A percentile compares a stretch with the other conserved stretches of the same genome.
phyloP scores from a whole-genome alignment of 2,329 filamentous ascomycete species.

The Pochonia chlamydosporia region DNA sequence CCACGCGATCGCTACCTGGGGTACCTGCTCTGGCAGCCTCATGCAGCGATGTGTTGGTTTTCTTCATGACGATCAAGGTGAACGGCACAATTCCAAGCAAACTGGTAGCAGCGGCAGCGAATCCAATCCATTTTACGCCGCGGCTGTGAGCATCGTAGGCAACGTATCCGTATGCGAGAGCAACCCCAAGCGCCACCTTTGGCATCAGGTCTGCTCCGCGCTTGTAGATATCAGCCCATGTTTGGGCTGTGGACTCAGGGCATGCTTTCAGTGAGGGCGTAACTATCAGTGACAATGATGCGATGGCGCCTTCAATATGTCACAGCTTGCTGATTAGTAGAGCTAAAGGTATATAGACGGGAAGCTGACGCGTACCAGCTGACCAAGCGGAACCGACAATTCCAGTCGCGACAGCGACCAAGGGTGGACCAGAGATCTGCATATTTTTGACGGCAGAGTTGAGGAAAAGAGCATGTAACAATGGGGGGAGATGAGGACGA shows the following conservation, averaged over 20 bases:
- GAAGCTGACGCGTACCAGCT: too few relatives aligned
- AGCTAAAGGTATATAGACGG: too few relatives aligned
- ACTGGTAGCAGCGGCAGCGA: conserved; percentile 24
- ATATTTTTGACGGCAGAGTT: conserved; percentile 8
- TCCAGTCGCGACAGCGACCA: conserved; percentile 31
- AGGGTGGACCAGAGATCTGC: conserved; percentile 20
- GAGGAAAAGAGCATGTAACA: too few relatives aligned
- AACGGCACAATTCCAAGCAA: conserved; percentile 34
- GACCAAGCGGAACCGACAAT: conserved; percentile 31
- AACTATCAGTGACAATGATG: conserved; percentile 28
- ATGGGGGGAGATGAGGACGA: too few relatives aligned
- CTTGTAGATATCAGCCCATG: conserved; percentile 32
- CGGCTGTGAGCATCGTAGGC: conserved; percentile 25
- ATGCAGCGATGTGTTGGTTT: conserved; percentile 29
- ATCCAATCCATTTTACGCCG: conserved; percentile 26
- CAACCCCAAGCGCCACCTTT: conserved; percentile 24
- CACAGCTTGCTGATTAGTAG: neutral
- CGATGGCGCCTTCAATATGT: conserved; percentile 26
- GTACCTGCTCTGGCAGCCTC: conserved; percentile 15
- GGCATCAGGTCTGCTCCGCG: conserved; percentile 32
- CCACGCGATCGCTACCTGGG: conserved; percentile 11
- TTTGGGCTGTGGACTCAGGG: conserved; percentile 22
- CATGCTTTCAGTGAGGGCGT: conserved; percentile 24
- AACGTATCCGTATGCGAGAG: conserved; percentile 28
- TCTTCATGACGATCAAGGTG: conserved; percentile 29